Evolutionary conservation across 352 stramenopile species (phyloP).

Genomic region (Elongisporangium prolatum): DNA sequence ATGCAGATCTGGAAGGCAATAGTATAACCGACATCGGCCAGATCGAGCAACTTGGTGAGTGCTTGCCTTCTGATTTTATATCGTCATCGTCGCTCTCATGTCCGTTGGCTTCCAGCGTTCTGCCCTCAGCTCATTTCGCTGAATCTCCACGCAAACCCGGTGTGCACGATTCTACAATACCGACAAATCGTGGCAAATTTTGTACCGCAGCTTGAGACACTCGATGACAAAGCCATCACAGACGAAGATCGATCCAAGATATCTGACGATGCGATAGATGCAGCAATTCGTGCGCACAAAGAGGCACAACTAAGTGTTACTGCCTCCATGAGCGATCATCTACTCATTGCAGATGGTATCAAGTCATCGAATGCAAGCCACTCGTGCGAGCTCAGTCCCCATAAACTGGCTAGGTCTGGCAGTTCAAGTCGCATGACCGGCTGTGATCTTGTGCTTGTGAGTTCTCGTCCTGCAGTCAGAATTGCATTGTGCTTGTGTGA

Average conservation of each 20-base stretch:
- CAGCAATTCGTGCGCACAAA: slow-evolving; percentile 27
- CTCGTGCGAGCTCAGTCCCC: slow-evolving; percentile 14
- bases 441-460: slow-evolving; percentile 10
- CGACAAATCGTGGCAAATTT: slow-evolving; percentile 63
- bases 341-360: slow-evolving; percentile 15
- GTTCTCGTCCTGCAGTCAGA: neutral
- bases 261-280: slow-evolving; percentile 45
- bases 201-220: slow-evolving; percentile 55
- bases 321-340: slow-evolving; percentile 6
- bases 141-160: slow-evolving; percentile 57
- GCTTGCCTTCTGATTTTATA: neutral
- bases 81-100: neutral
- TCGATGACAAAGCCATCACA: slow-evolving; percentile 46
- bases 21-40: slow-evolving; percentile 63
- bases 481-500: neutral
- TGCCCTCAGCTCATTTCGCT: slow-evolving; percentile 61
- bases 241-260: slow-evolving; percentile 34
- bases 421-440: slow-evolving; percentile 15
- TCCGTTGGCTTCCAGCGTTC: slow-evolving; percentile 29
- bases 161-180: slow-evolving; percentile 56
- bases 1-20: slow-evolving; percentile 69
- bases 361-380: slow-evolving; percentile 4
- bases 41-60: slow-evolving; percentile 70
- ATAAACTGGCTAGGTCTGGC: slow-evolving; percentile 21
- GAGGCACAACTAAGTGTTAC: slow-evolving; percentile 4